phyloP scores from a whole-genome alignment of 208 protist genomes.

The Trypanosoma brucei region DNA sequence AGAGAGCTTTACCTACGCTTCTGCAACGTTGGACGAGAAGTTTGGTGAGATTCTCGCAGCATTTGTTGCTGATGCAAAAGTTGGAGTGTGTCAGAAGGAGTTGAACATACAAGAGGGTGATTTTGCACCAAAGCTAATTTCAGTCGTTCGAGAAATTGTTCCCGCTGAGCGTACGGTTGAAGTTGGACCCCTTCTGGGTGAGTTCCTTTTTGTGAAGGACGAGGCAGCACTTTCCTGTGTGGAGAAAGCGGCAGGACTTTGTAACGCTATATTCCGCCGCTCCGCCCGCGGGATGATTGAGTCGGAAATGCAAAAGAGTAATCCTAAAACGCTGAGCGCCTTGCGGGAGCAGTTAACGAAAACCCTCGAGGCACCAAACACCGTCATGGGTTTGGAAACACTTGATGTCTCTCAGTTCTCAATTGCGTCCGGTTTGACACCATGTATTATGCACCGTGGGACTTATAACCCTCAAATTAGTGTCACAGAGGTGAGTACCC shows the following conservation, averaged over 20 bases:
- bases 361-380: conserved; percentile 64
- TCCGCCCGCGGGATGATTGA: conserved; percentile 59
- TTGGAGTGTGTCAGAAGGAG: conserved; percentile 67
- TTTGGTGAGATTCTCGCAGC: conserved; percentile 12
- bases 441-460: conserved; percentile 70
- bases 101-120: conserved; percentile 69
- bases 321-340: conserved; percentile 53
- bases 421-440: conserved; percentile 56
- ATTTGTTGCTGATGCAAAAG: conserved; percentile 25
- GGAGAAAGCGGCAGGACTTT: conserved; percentile 73
- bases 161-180: conserved; percentile 37
- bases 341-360: conserved; percentile 62
- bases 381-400: conserved; percentile 65
- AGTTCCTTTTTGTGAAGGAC: conserved; percentile 85
- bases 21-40: conserved; percentile 12
- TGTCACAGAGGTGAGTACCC: conserved; percentile 32
- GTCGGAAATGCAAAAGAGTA: conserved; percentile 36
- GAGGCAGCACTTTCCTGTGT: conserved; percentile 51
- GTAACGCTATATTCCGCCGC: conserved; percentile 71
- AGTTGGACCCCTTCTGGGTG: conserved; percentile 58
- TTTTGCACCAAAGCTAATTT: conserved; percentile 44
- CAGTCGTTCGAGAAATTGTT: conserved; percentile 23
- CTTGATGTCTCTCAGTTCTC: conserved; percentile 60
- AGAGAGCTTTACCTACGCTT: conserved; percentile 16
- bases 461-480: conserved; percentile 66